These are phyloP conservation scores for Trichothecium sympodiale DNA, from an alignment of 2,329 filamentous ascomycete genomes.

Conservation along the genomic window DNA sequence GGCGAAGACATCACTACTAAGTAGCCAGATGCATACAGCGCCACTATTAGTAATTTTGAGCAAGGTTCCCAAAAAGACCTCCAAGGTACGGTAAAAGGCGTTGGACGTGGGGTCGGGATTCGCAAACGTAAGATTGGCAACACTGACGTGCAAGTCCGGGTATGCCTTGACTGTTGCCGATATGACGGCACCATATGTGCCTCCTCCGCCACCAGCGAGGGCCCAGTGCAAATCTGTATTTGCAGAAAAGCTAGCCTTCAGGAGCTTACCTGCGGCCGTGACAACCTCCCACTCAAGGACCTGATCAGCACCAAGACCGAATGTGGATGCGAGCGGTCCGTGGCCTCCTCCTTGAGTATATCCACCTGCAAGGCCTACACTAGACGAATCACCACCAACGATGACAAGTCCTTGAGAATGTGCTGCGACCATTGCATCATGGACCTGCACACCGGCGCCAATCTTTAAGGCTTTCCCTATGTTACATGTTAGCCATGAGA, in stretches of 20 bases:
- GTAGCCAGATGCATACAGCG: slow-evolving; percentile 35
- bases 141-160: slow-evolving; percentile 27
- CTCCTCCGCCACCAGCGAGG: slow-evolving; percentile 37
- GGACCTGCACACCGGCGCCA: slow-evolving; percentile 40
- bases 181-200: slow-evolving; percentile 36
- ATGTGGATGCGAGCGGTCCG: slow-evolving; percentile 37
- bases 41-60: slow-evolving; percentile 34
- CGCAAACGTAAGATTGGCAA: slow-evolving; percentile 31
- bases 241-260: slow-evolving; percentile 27
- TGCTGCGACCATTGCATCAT: slow-evolving; percentile 33
- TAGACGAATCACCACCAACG: slow-evolving; percentile 39
- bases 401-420: slow-evolving; percentile 32
- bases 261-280: slow-evolving; percentile 34
- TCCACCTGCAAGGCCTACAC: slow-evolving; percentile 48
- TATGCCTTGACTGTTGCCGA: slow-evolving; percentile 37
- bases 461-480: slow-evolving; percentile 39
- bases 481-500: slow-evolving; percentile 22
- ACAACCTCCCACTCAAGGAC: slow-evolving; percentile 45
- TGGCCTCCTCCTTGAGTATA: slow-evolving; percentile 52
- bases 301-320: slow-evolving; percentile 50
- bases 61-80: too few species aligned
- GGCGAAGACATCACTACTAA: slow-evolving; percentile 32
- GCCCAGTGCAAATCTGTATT: slow-evolving; percentile 16
- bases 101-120: slow-evolving; percentile 13
- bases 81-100: not conserved